A percentile compares a stretch with the other conserved stretches of the same genome.
Evolutionary conservation across 129 eudicot species (phyloP).

Genomic region (Smallanthus sonchifolius): DNA sequence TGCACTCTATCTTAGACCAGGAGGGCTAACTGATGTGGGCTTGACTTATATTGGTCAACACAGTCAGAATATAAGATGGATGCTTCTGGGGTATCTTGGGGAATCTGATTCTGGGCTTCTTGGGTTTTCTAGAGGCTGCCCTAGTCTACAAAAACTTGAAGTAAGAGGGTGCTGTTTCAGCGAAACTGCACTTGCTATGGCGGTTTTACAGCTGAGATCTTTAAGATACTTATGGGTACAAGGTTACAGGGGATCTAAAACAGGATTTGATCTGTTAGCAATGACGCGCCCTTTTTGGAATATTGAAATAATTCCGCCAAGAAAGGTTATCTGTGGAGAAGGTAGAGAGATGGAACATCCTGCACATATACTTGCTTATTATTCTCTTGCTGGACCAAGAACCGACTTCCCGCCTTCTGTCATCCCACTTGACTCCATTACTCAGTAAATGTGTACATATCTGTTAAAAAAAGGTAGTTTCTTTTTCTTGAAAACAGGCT

Average conservation of each 20-base stretch:
- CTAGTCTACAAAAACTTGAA: slow-evolving; percentile 70
- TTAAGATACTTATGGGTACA: slow-evolving; percentile 92
- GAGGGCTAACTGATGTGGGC: slow-evolving; percentile 76
- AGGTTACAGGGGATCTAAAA: slow-evolving; percentile 53
- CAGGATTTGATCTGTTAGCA: slow-evolving; percentile 49
- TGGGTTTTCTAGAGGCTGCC: slow-evolving; percentile 78
- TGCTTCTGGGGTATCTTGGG: slow-evolving; percentile 82
- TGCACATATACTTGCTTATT: slow-evolving; percentile 86
- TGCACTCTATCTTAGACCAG: slow-evolving; percentile 73
- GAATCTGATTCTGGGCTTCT: slow-evolving; percentile 70
- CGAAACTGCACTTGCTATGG: slow-evolving; percentile 67
- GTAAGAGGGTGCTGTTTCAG: slow-evolving; percentile 77
- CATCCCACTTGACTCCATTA: slow-evolving; percentile 37
- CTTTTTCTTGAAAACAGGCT: slow-evolving; percentile 12
- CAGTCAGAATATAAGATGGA: slow-evolving; percentile 74
- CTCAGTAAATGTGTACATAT: slow-evolving; percentile 36
- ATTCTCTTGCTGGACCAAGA: slow-evolving; percentile 89
- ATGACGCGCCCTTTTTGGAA: slow-evolving; percentile 95
- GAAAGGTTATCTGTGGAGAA: slow-evolving; percentile 42
- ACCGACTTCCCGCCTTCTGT: slow-evolving; percentile 70
- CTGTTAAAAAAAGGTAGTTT: background rate
- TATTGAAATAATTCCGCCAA: slow-evolving; percentile 82
- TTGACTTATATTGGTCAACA: slow-evolving; percentile 62
- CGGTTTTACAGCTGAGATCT: slow-evolving; percentile 53
- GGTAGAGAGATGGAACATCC: slow-evolving; percentile 53